Evolutionary conservation across 2,329 filamentous ascomycete species (phyloP), one percentile per base, ranked within the genome.

Genomic region (Pestalotiopsis sp.): DNA sequence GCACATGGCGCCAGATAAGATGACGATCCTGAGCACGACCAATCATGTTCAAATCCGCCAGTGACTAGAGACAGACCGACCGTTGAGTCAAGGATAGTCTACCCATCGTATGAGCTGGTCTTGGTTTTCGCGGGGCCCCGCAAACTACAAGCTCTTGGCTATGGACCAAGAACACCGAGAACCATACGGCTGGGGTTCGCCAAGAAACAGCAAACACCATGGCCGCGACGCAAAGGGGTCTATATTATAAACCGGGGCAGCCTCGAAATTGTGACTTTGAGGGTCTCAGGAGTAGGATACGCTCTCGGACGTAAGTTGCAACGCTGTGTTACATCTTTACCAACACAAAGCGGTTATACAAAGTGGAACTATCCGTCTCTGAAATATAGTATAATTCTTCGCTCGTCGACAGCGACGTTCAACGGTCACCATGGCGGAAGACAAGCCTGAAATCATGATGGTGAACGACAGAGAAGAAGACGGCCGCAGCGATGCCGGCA

Each of bases 371-470:
- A 31, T 31, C 27, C 6, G 1, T 31, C 27, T 31, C 27, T 31
- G 6, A 9, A 31, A 31, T 31, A 7, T 31, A 7, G 1, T 31
- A 31, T 31, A 31, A 31, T 9, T 31, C 6, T 31, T 31, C 27
- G 6, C 27, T 7, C 27, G 27, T 31, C 27, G 27, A 31, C 6
- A 31, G 27, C 27, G 27, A 31, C 27, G 27, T 31, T 31, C 27
- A 7, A 31, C 27, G 6, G 27, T 31, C 27, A 39, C 17, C 17
- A 64, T 49, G 61, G 38, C 39, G n/a, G 61, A 64, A 25, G 38
- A 64, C 20, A 64, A 64, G 39, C 61, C 61, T 9, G 61, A 64
- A 38, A 52, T 64, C 61, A 25, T 64, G n/a, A 64, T 64, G 61
- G 23, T 64, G 38, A 38, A 41, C 41, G 20, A 64, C 41, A 45